These are phyloP conservation scores for Synchytrium microbalum DNA, from an alignment of 371 early-diverging fungal genomes.

Conservation along the genomic window DNA sequence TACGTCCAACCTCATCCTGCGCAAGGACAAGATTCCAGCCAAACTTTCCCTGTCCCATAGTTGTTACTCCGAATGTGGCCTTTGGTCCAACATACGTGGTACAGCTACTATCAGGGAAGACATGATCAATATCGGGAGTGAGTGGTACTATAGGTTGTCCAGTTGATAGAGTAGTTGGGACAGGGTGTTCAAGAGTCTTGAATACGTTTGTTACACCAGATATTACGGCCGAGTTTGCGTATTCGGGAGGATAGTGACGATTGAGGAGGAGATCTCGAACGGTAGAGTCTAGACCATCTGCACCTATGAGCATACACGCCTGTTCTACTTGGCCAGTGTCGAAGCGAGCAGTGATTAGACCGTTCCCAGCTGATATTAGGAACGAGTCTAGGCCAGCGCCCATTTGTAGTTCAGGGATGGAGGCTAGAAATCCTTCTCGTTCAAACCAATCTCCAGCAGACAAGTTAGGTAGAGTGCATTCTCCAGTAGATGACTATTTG, in stretches of 20 bases:
- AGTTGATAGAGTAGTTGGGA: slow-evolving; percentile 24
- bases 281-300: slow-evolving; percentile 36
- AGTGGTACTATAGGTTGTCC: slow-evolving; percentile 25
- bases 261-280: slow-evolving; percentile 28
- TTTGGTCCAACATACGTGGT: slow-evolving; percentile 25
- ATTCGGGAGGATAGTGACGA: slow-evolving; percentile 18
- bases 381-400: slow-evolving; percentile 32
- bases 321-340: slow-evolving; percentile 28
- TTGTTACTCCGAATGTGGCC: slow-evolving; percentile 28
- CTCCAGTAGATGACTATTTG: background rate
- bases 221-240: slow-evolving; percentile 25
- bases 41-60: slow-evolving; percentile 37
- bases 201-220: slow-evolving; percentile 29
- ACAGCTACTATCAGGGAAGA: slow-evolving; percentile 30
- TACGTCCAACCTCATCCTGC: slow-evolving; percentile 27
- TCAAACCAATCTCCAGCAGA: slow-evolving; percentile 34
- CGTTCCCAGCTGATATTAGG: slow-evolving; percentile 28
- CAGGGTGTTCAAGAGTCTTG: slow-evolving; percentile 18
- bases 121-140: slow-evolving; percentile 20
- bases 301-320: slow-evolving; percentile 35
- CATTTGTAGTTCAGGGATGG: slow-evolving; percentile 20
- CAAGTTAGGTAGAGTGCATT: slow-evolving; percentile 8
- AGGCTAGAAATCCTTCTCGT: slow-evolving; percentile 19
- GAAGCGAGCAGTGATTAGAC: slow-evolving; percentile 31
- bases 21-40: slow-evolving; percentile 38